Evolutionary conservation across 78 protist genomes (phyloP), one percentile per base, ranked within the genome.

Genomic region (Chrysochromulina parva): DNA sequence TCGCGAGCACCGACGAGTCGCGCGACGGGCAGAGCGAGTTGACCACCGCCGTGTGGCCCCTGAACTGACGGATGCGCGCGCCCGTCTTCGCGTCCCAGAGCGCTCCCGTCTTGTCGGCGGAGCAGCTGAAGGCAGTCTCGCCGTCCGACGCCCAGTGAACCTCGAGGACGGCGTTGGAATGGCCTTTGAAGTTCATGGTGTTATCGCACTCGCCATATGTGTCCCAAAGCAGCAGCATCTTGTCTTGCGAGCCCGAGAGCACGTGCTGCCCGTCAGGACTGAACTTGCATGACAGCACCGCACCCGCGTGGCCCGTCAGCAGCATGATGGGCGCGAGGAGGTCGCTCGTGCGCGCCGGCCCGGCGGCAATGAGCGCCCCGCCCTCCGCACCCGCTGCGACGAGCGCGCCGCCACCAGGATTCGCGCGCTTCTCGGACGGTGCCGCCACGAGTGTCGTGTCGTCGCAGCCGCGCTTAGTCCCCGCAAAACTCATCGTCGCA

Each of bases 251-350:
- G 13, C 74, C 92, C 16, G 88, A 74, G 13, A 84, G 90, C 28
- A 90, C 80, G 16, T 10, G 54, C 28, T 24, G 9, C n/a, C 92
- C 92, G 19, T 24, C 55, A 3, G 92, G 92, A 52, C 52, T 26
- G 88, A 90, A 90, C 71, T 50, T 55, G 62, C 38, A 0, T 7
- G 74, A 28, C 10, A 62, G 88, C 19, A 74, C 92, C 53, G 82
- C 92, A 1, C 48, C 60, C 26, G 10, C 52, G 50, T 90, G 92
- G 50, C 92, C 92, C 3, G 53, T 2, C 19, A 90, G 92, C 55
- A 47, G 76, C 92, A 90, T 74, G 71, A 78, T 87, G 19, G 92
- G 92, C 16, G 92, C 92, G 3, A 48, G 66, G 28, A 90, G 88
- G 24, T 90, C 88, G 26, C 67, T 52, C 38, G 92, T 90, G 26